phyloP scores from a whole-genome alignment of 2,329 filamentous ascomycete species.

The Dactylonectria macrodidyma region DNA sequence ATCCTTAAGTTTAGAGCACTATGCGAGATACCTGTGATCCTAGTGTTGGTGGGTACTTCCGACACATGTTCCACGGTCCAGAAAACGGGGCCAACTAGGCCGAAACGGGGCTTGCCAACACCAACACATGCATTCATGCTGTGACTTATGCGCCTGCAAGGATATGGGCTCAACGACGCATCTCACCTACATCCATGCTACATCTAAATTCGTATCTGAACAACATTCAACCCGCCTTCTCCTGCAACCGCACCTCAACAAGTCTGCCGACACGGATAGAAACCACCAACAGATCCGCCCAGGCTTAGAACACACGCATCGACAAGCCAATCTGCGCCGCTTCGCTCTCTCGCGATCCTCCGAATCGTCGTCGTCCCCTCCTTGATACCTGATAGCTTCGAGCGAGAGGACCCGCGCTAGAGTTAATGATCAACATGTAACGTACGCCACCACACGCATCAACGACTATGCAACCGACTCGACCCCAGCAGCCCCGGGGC shows the following conservation, averaged over 20 bases:
- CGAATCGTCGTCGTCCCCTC: slow-evolving; percentile 11
- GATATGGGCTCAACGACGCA: neutral
- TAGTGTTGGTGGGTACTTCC: too few relatives aligned
- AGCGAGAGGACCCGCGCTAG: slow-evolving; percentile 24
- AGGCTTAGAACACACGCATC: neutral
- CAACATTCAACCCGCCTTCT: neutral
- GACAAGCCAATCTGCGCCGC: neutral
- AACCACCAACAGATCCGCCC: neutral
- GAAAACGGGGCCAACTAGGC: too few relatives aligned
- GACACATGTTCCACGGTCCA: too few relatives aligned
- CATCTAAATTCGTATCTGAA: neutral
- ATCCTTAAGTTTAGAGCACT: too few relatives aligned
- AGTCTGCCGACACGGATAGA: neutral
- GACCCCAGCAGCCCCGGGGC: slow-evolving; percentile 61
- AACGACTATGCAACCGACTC: slow-evolving; percentile 64
- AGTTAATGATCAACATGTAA: slow-evolving; percentile 59
- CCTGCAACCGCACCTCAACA: neutral
- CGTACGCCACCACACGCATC: slow-evolving; percentile 47
- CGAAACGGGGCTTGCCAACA: too few relatives aligned
- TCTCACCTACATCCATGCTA: neutral
- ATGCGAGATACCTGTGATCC: too few relatives aligned
- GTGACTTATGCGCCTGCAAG: slow-evolving; percentile 2
- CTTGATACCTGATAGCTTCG: neutral
- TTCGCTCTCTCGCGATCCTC: slow-evolving; percentile 7
- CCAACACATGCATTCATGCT: too few relatives aligned